These are phyloP conservation scores for Coemansia sp. DNA, from an alignment of 192 early-diverging fungal species.

Conservation along the genomic window DNA sequence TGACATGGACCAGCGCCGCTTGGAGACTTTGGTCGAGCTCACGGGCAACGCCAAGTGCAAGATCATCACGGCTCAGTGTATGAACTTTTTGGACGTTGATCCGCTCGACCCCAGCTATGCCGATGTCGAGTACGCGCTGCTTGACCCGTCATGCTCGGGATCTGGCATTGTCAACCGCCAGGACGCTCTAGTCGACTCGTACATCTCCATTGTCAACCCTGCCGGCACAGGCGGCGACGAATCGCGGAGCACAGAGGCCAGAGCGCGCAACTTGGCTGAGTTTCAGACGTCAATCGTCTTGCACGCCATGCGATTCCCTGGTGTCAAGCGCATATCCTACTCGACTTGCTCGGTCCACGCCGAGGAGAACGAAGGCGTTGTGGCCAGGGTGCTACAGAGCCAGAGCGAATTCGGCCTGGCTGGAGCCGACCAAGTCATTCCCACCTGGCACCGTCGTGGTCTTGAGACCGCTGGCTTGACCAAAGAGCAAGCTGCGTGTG, in stretches of 20 bases:
- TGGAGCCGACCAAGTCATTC: conserved; percentile 65
- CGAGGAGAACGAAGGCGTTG: conserved; percentile 94
- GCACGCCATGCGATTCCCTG: conserved; percentile 88
- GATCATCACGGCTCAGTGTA: conserved; percentile 56
- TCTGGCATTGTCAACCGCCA: conserved; percentile 91
- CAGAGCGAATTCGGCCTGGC: conserved; percentile 64
- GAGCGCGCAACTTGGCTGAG: conserved; percentile 77
- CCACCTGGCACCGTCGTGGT: conserved; percentile 83
- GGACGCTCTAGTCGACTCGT: conserved; percentile 79
- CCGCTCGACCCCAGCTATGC: conserved; percentile 68
- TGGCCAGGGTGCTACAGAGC: conserved; percentile 66
- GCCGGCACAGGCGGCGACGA: conserved; percentile 23
- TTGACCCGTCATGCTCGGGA: conserved; percentile 97
- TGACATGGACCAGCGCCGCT: conserved; percentile 78
- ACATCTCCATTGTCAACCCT: conserved; percentile 42
- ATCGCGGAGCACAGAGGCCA: conserved; percentile 35
- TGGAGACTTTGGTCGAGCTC: conserved; percentile 74
- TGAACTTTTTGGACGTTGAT: conserved; percentile 80
- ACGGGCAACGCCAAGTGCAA: conserved; percentile 80
- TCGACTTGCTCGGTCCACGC: conserved; percentile 96
- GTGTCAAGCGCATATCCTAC: conserved; percentile 84
- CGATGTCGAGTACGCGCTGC: conserved; percentile 83
- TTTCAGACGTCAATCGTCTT: conserved; percentile 82
- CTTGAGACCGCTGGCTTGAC: conserved; percentile 43
- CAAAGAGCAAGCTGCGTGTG: conserved; percentile 60